Base-by-base conservation (phyloP, 2,329 filamentous ascomycete species). In the Stachybotrys echinatus region DNA sequence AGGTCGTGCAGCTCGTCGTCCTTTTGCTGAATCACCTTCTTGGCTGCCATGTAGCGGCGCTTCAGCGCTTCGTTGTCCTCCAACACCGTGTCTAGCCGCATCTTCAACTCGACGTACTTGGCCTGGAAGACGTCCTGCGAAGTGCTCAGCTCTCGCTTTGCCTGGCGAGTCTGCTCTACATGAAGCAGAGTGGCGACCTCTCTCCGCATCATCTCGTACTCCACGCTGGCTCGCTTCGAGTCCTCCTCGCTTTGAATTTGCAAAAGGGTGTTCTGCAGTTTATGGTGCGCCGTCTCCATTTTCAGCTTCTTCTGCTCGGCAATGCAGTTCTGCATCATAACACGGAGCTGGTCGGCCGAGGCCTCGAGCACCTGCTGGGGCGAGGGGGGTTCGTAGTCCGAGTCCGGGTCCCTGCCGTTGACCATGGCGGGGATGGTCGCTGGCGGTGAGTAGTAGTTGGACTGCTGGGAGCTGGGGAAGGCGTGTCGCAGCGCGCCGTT, bases 201-300 rank as follows among this genome's bases (percentile, higher is more conserved):
- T 20, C 88, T 81, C 54, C 89, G 83, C n/a, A 87, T 87, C 81
- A 96, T 92, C 56, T 94, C 88, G 60, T 95, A 88, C 68, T 96
- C 92, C 5, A 96, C 92, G 34, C 85, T 87, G 57, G 92, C 90
- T 22, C 91, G 84, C 68, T 95, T 92, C 10, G 89, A 82, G 23
- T 91, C 87, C 58, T 95, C 90, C 45, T 87, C 84, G 49, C 88
- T 91, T 62, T 95, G 89, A 56, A 96, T 84, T 47, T 82, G 84
- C 23, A 95, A 79, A 62, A 96, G 80, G 59, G 87, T 91, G 63
- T 92, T 88, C 66, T 96, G 92, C 49, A 97, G 74, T 70, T 94
- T 95, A 72, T 94, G 87, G 65, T 96, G 92, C 27, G 92, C 88
- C 17, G 88, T 85, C 52, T 92, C 88, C 74, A 91, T 92, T 61